These are phyloP conservation scores for Pseudonectria buxi DNA, from an alignment of 2,329 filamentous ascomycete species.

Conservation along the genomic window DNA sequence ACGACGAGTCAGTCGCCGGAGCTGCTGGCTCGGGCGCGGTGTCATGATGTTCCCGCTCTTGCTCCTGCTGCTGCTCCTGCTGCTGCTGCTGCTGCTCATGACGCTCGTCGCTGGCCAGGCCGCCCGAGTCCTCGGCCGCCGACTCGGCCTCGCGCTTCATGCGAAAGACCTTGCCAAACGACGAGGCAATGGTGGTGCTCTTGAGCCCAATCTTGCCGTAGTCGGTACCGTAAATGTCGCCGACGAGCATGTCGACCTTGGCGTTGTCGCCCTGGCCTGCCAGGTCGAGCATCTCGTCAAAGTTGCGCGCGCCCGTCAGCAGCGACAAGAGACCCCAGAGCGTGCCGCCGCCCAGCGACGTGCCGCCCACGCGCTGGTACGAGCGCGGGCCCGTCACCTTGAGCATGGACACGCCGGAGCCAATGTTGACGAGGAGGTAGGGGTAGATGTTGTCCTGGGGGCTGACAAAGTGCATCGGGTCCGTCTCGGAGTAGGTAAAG, in stretches of 20 bases:
- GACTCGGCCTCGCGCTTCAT: constrained; percentile 80
- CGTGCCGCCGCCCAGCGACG: constrained; percentile 91
- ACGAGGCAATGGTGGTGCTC: constrained; percentile 89
- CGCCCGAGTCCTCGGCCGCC: constrained; percentile 66
- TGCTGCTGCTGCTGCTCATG: background rate
- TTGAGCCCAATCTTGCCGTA: constrained; percentile 96
- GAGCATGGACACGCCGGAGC: constrained; percentile 93
- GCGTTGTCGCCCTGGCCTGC: constrained; percentile 88
- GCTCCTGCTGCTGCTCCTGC: no score
- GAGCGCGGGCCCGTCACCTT: constrained; percentile 87
- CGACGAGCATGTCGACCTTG: constrained; percentile 91
- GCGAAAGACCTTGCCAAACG: constrained; percentile 93
- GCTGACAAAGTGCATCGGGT: constrained; percentile 83
- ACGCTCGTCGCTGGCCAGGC: constrained; percentile 45
- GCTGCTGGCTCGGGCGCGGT: no score
- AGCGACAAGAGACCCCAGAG: constrained; percentile 92
- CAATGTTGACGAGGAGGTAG: constrained; percentile 96
- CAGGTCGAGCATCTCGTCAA: constrained; percentile 94
- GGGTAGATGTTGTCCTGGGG: constrained; percentile 81
- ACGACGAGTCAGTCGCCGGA: constrained; percentile 1
- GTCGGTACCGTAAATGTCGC: constrained; percentile 94
- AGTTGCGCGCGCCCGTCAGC: constrained; percentile 87
- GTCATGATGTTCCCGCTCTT: no score
- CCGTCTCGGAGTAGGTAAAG: constrained; percentile 87
- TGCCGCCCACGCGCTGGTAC: constrained; percentile 88